Base-by-base conservation (phyloP, 177 flowering plant species). In the Vitis hybrid region DNA sequence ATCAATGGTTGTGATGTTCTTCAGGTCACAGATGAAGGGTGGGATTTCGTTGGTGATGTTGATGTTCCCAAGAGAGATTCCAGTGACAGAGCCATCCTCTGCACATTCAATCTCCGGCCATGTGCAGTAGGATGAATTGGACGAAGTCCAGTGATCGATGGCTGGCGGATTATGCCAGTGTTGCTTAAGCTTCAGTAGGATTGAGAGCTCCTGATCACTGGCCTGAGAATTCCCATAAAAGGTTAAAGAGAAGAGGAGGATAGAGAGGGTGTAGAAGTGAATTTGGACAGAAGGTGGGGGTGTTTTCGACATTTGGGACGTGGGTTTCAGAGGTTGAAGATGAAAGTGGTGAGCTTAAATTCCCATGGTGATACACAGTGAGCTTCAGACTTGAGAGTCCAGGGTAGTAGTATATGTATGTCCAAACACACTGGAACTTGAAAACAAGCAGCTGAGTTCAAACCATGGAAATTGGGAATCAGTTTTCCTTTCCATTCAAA, bases 51-150 rank as follows among this genome's bases (percentile, higher is more conserved):
- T 73, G 2, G 67, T 61, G 72, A 89, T 82, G 76, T 67, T 72
- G 18, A 3, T 14, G 58, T 79, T 46, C 11, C 3, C 7, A 13
- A 88, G 74, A 11, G 2, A 2, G 27, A 88, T 68, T 11, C 64
- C 80, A 14, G 87, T 85, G 77, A 92, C 83, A 0, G 81, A 79
- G 67, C 63, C 56, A 48, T 60, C 46, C 7, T 40, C 15, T 21
- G 69, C 49, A 83, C 96, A 87, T 40, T 62, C 15, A 69, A 88
- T 64, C 70, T 78, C 91, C 2, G 79, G 75, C 91, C 92, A 86
- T 60, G 52, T 24, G 74, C 95, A 90, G 70, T 77, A 84, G 52
- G 75, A 62, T 8, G 80, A 64, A 15, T 60, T 69, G 19, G 87
- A 70, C 1, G 74, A 13, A 27, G 46, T 65, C 96, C 96, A 91